Percentiles rank a stretch among this genome's conserved stretches.
phyloP scores from a whole-genome alignment of 257 asterid genomes.

The Ligustrum vulgare region DNA sequence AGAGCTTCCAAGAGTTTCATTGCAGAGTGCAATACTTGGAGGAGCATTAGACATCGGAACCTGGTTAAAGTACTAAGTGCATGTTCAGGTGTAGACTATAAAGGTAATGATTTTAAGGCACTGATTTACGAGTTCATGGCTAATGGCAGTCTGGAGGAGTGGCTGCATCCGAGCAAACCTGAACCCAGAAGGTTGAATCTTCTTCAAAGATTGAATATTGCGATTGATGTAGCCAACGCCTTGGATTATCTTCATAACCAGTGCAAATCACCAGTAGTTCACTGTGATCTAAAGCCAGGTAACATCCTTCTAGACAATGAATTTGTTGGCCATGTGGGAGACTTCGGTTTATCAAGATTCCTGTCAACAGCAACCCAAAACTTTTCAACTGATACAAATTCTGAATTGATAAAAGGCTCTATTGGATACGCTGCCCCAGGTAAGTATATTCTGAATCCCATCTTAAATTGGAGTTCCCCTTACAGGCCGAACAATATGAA shows the following conservation, averaged over 20 bases:
- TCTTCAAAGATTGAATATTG: conserved; percentile 2
- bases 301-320: conserved; percentile 35
- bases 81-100: conserved; percentile 2
- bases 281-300: conserved; percentile 40
- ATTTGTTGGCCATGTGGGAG: conserved; percentile 31
- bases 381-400: conserved; percentile 8
- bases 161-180: neutral
- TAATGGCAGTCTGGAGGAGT: neutral
- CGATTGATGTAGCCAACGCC: conserved; percentile 9
- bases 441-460: conserved; percentile 6
- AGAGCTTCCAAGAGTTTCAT: conserved; percentile 18
- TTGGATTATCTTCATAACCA: conserved; percentile 32
- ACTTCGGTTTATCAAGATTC: conserved; percentile 36
- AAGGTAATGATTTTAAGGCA: conserved; percentile 8
- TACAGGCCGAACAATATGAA: neutral
- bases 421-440: conserved; percentile 42
- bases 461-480: neutral
- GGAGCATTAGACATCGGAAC: conserved; percentile 3
- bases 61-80: neutral
- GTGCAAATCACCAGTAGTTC: conserved; percentile 26
- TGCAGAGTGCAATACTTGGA: neutral
- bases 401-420: conserved; percentile 25
- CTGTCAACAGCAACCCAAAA: conserved; percentile 17
- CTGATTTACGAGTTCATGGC: conserved; percentile 6
- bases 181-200: neutral